Evolutionary conservation across 176 grass and related monocot genomes (phyloP), one percentile per base, ranked within the genome.

Genomic region (Oropetium thomaeum): DNA sequence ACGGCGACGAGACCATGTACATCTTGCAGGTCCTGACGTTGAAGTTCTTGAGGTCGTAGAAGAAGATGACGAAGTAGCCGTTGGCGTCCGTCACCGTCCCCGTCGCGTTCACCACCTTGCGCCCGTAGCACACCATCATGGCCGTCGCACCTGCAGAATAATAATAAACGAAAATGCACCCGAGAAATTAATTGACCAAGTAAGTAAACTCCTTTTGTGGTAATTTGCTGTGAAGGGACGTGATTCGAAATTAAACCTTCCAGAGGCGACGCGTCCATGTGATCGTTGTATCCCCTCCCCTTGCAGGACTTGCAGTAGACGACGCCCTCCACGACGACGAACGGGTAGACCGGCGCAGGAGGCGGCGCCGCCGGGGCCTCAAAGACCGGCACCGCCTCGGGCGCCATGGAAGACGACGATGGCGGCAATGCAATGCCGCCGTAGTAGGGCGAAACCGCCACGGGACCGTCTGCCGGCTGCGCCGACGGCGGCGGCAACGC

Each of bases 251-350:
- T n/a, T n/a, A n/a, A 34, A 92, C 90, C 90, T 83, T 53, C 70
- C 35, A 92, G 62, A 11, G 90, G 90, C 3, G 90, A 86, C 17
- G 64, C 75, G 37, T 80, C 43, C 22, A 92, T 38, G 22, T 19
- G 57, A 16, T 23, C 1, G 77, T 23, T 89, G 75, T 92, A 89
- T 48, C 79, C 78, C 17, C 42, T 78, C 37, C 45, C 45, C 12
- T 47, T 89, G 83, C 90, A 92, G 7, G 86, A 65, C 78, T 81
- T 82, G 79, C 90, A 92, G 86, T 80, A 92, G 65, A 92, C 65
- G 49, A 80, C 64, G 25, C 86, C 90, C 83, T 83, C 79, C 17
- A 92, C 75, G 37, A 92, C 39, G 13, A 88, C 31, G 79, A 83
- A 92, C 10, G 35, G 53, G 23, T 57, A 57, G 3, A 57, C 22